Conservation (phyloP, 441 rosid species). For the Lepidium campestre region DNA sequence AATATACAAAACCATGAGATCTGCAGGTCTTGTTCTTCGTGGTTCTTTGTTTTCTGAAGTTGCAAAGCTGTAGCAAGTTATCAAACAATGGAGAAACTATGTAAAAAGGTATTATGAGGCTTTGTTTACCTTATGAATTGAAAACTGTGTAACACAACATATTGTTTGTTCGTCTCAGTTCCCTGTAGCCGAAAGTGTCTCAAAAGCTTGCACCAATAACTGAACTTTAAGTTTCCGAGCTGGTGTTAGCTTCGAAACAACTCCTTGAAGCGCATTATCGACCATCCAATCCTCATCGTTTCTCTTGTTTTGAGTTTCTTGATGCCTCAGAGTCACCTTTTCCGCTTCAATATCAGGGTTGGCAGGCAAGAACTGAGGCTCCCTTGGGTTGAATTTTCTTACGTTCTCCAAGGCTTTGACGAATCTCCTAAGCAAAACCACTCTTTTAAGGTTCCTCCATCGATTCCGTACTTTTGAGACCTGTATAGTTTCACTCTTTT, state of each 20-base stretch:
- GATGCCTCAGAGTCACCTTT: slow-evolving; percentile 65
- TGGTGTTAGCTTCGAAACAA: slow-evolving; percentile 71
- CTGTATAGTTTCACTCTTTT: slow-evolving; percentile 19
- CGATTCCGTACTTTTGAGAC: slow-evolving; percentile 33
- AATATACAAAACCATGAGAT: no score
- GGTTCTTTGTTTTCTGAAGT: not conserved
- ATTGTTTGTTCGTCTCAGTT: slow-evolving; percentile 28
- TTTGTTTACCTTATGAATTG: slow-evolving; percentile 15
- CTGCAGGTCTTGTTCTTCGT: slow-evolving; percentile 1
- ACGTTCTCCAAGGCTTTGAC: slow-evolving; percentile 74
- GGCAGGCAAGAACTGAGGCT: slow-evolving; percentile 46
- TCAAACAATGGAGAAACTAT: not conserved
- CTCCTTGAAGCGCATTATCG: slow-evolving; percentile 73
- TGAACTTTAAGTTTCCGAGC: slow-evolving; percentile 71
- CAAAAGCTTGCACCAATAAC: slow-evolving; percentile 85
- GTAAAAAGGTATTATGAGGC: not conserved
- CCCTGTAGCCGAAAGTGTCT: slow-evolving; percentile 44
- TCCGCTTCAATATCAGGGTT: slow-evolving; percentile 45
- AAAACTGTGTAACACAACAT: not conserved
- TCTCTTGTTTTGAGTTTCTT: slow-evolving; percentile 49
- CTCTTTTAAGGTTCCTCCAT: slow-evolving; percentile 78
- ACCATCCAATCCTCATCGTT: slow-evolving; percentile 88
- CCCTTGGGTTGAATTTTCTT: slow-evolving; percentile 44
- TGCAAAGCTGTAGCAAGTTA: not conserved
- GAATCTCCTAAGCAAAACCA: slow-evolving; percentile 64